Base-by-base conservation (phyloP, 805 yeast species). In the Kazachstania martiniae region DNA sequence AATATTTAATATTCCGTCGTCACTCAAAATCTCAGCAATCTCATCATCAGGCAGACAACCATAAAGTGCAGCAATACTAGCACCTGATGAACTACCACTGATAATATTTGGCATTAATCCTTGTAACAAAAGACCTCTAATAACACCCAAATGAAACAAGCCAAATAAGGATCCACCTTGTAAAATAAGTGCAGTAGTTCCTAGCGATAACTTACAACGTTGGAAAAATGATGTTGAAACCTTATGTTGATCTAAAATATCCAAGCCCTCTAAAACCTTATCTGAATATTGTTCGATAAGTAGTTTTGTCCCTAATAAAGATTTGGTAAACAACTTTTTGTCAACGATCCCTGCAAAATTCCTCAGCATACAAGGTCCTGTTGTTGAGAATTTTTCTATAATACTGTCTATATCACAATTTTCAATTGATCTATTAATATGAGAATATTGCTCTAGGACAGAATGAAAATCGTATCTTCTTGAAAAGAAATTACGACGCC, bases 121-220 rank as follows among this genome's bases (percentile, higher is more conserved):
- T 40, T 79, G 75, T 41, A 70, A 68, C 38, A 78, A 71, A n/a
- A 91, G 62, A 0, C 91, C 89, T 40, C 80, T 79, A 7, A 89
- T 82, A 1, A 87, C 95, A 2, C 98, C 98, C 22, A 91, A 52
- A 55, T 91, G 98, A 47, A 94, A 87, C 39, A 91, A 61, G 0
- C 98, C 97, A 60, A 89, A 91, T 15, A 91, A 60, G 0, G 96
- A 81, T 2, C 98, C 97, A 18, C 98, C 98, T 57, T 91, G 96
- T 17, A 91, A 62, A 24, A 89, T 72, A 35, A 91, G 63, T 0
- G 96, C 96, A 0, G 97, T 85, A 29, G 84, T 72, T 0, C 98
- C 98, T 53, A 81, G 72, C 0, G 94, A 77, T 52, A 85, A 86
- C 45, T 71, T 12, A 83, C 84, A 59, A 78, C 95, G 52, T 76